Evolutionary conservation across 2,329 filamentous ascomycete species (phyloP).

Genomic region (Sporothrix brunneoviolacea): DNA sequence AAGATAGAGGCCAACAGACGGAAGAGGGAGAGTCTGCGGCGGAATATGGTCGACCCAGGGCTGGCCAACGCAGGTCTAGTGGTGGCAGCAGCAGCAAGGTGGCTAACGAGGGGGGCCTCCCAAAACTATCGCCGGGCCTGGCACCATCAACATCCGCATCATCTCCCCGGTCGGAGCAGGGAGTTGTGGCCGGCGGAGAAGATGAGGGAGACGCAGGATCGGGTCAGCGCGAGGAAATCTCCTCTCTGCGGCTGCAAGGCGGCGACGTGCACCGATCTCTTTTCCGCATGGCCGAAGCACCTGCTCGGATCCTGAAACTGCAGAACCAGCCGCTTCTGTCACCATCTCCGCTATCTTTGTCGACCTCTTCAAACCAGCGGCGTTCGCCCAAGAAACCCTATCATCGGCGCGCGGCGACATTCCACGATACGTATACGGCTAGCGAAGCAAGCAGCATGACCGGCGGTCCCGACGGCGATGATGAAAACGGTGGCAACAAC

Average conservation of each 20-base stretch:
- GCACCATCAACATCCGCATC: neutral
- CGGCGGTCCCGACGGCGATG: neutral
- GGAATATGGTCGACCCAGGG: neutral
- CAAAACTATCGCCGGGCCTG: neutral
- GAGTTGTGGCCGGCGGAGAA: slow-evolving; percentile 16
- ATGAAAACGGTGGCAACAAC: neutral
- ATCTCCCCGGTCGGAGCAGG: neutral
- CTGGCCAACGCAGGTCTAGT: neutral
- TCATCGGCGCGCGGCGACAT: slow-evolving; percentile 52
- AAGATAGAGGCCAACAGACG: neutral
- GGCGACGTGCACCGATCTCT: slow-evolving; percentile 74
- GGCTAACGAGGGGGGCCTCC: too few species aligned
- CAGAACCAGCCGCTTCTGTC: slow-evolving; percentile 2
- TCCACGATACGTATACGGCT: slow-evolving; percentile 43
- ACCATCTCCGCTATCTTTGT: slow-evolving; percentile 5
- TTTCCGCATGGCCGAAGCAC: slow-evolving; percentile 60
- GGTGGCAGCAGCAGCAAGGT: neutral
- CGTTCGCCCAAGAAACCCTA: neutral
- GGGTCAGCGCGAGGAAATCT: slow-evolving; percentile 1
- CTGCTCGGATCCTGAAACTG: slow-evolving; percentile 37
- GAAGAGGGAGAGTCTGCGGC: neutral
- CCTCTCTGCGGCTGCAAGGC: slow-evolving; percentile 62
- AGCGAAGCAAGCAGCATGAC: neutral
- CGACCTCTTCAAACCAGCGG: too few species aligned
- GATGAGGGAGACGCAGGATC: neutral